phyloP scores from a whole-genome alignment of 257 asterid genomes.

The Solanum appendiculatum region DNA sequence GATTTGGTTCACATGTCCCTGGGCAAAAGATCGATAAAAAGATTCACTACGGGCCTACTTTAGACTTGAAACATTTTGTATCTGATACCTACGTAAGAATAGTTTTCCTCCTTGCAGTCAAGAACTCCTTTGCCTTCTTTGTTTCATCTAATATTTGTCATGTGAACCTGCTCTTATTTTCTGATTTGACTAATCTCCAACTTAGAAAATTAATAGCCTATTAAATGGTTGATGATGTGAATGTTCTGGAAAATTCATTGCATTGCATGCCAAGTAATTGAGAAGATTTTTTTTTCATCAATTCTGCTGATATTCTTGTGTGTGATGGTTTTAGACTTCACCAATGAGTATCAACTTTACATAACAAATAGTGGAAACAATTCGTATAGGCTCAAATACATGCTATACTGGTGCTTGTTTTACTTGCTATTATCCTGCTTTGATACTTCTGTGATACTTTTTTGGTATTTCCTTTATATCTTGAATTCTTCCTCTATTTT shows the following conservation, averaged over 20 bases:
- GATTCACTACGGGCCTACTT: conserved; percentile 51
- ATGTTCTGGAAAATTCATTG: not conserved
- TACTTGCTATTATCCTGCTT: conserved; percentile 1
- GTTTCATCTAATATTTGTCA: not conserved
- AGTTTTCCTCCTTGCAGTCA: not conserved
- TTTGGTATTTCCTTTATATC: not conserved
- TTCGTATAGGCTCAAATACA: not conserved
- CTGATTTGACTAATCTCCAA: not conserved
- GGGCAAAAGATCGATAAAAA: conserved; percentile 71
- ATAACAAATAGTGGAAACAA: not conserved
- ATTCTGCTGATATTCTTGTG: not conserved
- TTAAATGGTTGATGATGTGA: not conserved
- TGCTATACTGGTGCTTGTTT: not conserved
- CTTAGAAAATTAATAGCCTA: not conserved
- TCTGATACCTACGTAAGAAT: conserved; percentile 76
- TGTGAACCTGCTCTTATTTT: not conserved
- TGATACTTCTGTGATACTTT: not conserved
- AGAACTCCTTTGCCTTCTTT: not conserved
- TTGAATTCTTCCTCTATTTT: not conserved
- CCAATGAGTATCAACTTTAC: not conserved
- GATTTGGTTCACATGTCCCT: conserved; percentile 54
- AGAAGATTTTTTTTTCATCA: not conserved
- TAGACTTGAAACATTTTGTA: conserved; percentile 82
- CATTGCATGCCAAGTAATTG: not conserved
- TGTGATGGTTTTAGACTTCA: not conserved